Conservation (phyloP, 2,329 filamentous ascomycete genomes). For the Cadophora sp. region DNA sequence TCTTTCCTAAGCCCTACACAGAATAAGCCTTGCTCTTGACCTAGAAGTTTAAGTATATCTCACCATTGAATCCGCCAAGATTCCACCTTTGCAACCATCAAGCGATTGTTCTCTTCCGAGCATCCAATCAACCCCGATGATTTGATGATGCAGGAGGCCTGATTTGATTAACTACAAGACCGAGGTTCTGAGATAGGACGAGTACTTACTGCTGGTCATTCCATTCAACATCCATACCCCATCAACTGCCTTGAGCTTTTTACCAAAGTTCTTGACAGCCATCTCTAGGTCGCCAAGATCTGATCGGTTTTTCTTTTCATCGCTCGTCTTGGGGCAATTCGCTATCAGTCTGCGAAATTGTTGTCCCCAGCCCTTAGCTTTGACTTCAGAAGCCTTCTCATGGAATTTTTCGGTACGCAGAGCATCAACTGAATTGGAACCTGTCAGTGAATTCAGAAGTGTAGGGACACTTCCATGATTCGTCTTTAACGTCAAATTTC, state of each 20-base stretch:
- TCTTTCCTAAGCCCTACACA: conserved; percentile 10
- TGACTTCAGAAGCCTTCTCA: too few relatives aligned
- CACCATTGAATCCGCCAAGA: conserved; percentile 1
- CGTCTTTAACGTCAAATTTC: too few relatives aligned
- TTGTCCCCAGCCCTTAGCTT: too few relatives aligned
- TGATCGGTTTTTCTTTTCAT: neutral
- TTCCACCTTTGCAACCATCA: neutral
- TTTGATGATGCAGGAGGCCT: conserved; percentile 3
- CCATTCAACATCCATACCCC: neutral
- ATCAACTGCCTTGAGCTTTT: neutral
- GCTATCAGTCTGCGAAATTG: too few relatives aligned
- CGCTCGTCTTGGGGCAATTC: neutral
- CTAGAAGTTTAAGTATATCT: neutral
- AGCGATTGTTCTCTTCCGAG: neutral
- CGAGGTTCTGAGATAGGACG: too few relatives aligned
- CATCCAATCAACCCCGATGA: conserved; percentile 5
- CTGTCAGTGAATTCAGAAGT: too few relatives aligned
- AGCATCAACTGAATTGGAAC: too few relatives aligned
- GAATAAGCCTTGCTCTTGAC: neutral
- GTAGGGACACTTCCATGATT: too few relatives aligned
- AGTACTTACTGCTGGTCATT: neutral
- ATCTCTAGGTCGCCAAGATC: neutral
- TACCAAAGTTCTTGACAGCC: neutral
- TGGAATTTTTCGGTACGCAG: too few relatives aligned
- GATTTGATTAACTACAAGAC: neutral